Conservation (phyloP, 371 early-diverging fungal genomes). For the Mortierella sp. region DNA sequence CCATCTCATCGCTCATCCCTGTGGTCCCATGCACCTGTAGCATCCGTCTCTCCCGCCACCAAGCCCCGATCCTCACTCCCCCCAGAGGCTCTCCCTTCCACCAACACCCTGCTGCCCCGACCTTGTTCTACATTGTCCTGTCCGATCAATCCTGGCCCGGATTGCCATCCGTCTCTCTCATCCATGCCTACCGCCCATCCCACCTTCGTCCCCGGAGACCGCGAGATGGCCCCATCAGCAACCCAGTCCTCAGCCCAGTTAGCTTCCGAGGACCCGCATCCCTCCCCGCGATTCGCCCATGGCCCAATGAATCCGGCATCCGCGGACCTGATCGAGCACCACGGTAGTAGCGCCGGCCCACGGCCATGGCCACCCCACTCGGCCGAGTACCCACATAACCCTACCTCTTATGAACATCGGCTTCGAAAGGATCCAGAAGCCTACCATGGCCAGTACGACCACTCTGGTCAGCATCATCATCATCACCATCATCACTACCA, state of each 20-base stretch:
- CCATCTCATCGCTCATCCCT: background rate
- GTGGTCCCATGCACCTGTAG: conserved; percentile 2
- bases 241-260: background rate
- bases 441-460: conserved; percentile 7
- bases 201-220: background rate
- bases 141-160: background rate
- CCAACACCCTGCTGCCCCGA: too few species aligned
- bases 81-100: too few species aligned
- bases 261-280: too few species aligned
- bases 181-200: conserved; percentile 7
- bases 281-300: too few species aligned
- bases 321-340: too few species aligned
- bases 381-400: background rate
- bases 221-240: background rate
- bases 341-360: too few species aligned
- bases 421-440: conserved; percentile 17
- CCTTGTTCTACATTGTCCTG: too few species aligned
- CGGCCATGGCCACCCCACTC: too few species aligned
- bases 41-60: too few species aligned
- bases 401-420: conserved; percentile 17
- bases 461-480: background rate
- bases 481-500: background rate
- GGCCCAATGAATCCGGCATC: too few species aligned
- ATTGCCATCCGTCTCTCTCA: background rate
- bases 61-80: too few species aligned